Conservation (phyloP, 1,139 yeast species). For the Petasospora rhodanensis region DNA sequence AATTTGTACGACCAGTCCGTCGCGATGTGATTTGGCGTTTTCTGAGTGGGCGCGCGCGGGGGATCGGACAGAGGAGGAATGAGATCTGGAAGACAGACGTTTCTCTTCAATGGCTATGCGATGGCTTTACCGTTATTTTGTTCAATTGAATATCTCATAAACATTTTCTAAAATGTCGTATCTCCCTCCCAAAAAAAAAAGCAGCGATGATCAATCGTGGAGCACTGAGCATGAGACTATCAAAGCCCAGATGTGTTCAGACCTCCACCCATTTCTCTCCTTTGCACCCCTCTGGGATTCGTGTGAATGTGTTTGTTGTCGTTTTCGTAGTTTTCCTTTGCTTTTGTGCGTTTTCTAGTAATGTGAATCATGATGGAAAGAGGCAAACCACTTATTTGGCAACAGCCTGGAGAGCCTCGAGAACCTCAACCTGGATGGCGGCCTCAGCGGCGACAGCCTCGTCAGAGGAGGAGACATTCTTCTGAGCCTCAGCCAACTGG, state of each 20-base stretch:
- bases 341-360: not conserved
- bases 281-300: too few species aligned
- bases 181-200: not conserved
- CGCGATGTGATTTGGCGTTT: too few species aligned
- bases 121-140: not conserved
- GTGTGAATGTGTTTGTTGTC: not conserved
- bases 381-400: constrained; percentile 61
- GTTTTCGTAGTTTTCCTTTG: not conserved
- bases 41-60: too few species aligned
- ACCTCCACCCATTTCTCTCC: too few species aligned
- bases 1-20: too few species aligned
- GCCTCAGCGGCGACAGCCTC: constrained; percentile 93
- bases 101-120: too few species aligned
- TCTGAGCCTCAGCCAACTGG: constrained; percentile 90
- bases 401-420: constrained; percentile 84
- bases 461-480: constrained; percentile 80
- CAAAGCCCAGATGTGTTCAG: too few species aligned
- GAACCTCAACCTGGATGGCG: constrained; percentile 89
- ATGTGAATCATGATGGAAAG: constrained; percentile 1
- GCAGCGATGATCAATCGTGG: too few species aligned
- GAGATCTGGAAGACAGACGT: too few species aligned
- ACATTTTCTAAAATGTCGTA: not conserved
- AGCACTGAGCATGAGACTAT: too few species aligned
- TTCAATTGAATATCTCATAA: constrained; percentile 7
- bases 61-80: too few species aligned